Conservation (phyloP, 495 filamentous ascomycete genomes). For the Poronia punctata region DNA sequence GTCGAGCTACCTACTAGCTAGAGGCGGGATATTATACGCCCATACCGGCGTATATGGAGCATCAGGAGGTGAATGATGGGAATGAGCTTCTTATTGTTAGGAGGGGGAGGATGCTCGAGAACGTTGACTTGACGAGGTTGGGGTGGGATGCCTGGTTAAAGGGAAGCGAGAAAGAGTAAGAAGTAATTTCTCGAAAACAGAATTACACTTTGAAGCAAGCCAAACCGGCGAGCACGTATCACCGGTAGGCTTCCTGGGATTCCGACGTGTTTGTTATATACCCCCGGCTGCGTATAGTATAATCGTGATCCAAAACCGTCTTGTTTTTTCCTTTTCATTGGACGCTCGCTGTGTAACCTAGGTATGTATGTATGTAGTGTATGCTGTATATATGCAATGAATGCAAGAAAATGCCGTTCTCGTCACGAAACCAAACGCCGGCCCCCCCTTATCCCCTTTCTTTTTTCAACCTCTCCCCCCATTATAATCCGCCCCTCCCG, state of each 20-base stretch:
- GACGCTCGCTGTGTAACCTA: no score
- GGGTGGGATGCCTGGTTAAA: constrained; percentile 25
- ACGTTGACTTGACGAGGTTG: constrained; percentile 46
- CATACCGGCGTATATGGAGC: constrained; percentile 49
- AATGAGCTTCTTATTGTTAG: constrained; percentile 46
- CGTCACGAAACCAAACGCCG: constrained; percentile 1
- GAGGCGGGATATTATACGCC: constrained; percentile 47
- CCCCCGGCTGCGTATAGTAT: not conserved
- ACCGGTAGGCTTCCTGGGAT: no score
- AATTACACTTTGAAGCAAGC: no score
- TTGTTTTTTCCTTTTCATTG: not conserved
- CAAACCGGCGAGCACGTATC: no score
- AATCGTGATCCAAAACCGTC: not conserved
- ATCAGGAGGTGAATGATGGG: constrained; percentile 51
- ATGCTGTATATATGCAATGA: constrained; percentile 12
- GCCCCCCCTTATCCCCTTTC: not conserved
- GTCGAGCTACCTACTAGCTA: no score
- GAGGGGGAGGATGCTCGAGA: constrained; percentile 42
- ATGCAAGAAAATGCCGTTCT: not conserved
- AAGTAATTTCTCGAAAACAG: no score
- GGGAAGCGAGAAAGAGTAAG: no score
- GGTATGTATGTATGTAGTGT: constrained; percentile 17
- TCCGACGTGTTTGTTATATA: no score
- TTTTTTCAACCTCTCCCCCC: constrained; percentile 42
- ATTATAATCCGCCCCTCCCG: constrained; percentile 55